A percentile compares a stretch with the other conserved stretches of the same genome.
These are phyloP conservation scores for Flagelloscypha sp. DNA, from an alignment of 768 basidiomycete species.

Conservation along the genomic window DNA sequence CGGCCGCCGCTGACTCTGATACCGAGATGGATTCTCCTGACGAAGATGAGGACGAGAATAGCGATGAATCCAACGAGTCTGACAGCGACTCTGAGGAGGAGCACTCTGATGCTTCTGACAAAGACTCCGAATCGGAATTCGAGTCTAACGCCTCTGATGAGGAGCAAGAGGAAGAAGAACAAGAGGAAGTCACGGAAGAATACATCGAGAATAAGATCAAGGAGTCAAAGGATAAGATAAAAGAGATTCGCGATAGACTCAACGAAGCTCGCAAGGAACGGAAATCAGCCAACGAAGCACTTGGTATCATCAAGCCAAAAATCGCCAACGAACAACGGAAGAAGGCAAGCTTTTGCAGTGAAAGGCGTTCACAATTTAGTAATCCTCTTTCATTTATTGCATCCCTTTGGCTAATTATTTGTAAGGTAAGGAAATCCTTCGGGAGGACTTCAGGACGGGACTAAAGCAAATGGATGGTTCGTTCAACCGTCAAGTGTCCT, in stretches of 20 bases:
- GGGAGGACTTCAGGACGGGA: slow-evolving; percentile 52
- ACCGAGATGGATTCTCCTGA: slow-evolving; percentile 20
- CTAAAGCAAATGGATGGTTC: slow-evolving; percentile 52
- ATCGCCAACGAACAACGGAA: slow-evolving; percentile 26
- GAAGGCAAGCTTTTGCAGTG: slow-evolving; percentile 55
- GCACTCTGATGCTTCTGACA: slow-evolving; percentile 10
- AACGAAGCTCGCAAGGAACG: slow-evolving; percentile 33
- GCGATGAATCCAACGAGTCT: slow-evolving; percentile 15
- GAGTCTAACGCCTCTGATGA: slow-evolving; percentile 13
- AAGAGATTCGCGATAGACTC: slow-evolving; percentile 27
- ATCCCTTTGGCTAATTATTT: slow-evolving; percentile 4
- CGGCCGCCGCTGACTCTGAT: slow-evolving; percentile 26
- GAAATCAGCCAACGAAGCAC: slow-evolving; percentile 28
- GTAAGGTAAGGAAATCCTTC: slow-evolving; percentile 44
- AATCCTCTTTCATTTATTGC: background rate
- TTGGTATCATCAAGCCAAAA: slow-evolving; percentile 32
- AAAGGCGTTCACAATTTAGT: slow-evolving; percentile 46
- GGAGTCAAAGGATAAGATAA: slow-evolving; percentile 30
- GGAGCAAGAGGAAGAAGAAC: slow-evolving; percentile 21
- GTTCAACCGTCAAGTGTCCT: slow-evolving; percentile 4
- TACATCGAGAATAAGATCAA: slow-evolving; percentile 35
- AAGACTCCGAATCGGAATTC: slow-evolving; percentile 12
- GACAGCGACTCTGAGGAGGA: slow-evolving; percentile 15
- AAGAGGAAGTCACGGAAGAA: slow-evolving; percentile 38
- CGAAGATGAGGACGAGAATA: slow-evolving; percentile 15